These are phyloP conservation scores for Pichia sp. DNA, from an alignment of 1,139 yeast species.

Conservation along the genomic window DNA sequence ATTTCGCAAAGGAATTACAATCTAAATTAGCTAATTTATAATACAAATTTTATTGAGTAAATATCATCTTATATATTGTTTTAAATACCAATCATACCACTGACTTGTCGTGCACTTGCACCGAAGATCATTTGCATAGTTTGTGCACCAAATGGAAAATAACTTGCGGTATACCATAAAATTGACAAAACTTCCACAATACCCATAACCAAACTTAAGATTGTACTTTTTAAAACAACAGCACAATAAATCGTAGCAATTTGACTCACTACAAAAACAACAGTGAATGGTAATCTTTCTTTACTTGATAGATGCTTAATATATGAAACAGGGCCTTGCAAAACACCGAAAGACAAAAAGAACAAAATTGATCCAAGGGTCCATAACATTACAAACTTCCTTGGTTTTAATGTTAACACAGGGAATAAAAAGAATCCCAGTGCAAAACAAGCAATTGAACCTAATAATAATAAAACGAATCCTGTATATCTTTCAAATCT, in stretches of 20 bases:
- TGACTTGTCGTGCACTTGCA: constrained; percentile 69
- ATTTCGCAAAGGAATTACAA: constrained; percentile 55
- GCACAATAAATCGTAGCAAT: constrained; percentile 38
- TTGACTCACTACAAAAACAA: constrained; percentile 58
- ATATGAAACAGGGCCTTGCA: constrained; percentile 88
- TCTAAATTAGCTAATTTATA: constrained; percentile 37
- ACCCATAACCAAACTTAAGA: constrained; percentile 72
- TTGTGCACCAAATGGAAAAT: constrained; percentile 93
- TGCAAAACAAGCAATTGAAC: constrained; percentile 73
- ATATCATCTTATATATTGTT: not conserved
- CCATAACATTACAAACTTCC: constrained; percentile 89
- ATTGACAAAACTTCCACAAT: constrained; percentile 78
- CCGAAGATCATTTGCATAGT: constrained; percentile 73
- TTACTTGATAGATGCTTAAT: constrained; percentile 66
- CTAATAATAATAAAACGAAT: constrained; percentile 69
- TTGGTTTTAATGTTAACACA: constrained; percentile 80
- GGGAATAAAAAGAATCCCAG: constrained; percentile 83
- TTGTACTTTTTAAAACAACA: constrained; percentile 55
- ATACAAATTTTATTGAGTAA: not conserved
- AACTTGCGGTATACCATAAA: constrained; percentile 80
- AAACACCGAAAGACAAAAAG: constrained; percentile 80
- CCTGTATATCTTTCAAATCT: constrained; percentile 77
- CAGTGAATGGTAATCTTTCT: constrained; percentile 72
- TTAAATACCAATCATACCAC: constrained; percentile 45
- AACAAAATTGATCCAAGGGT: constrained; percentile 84